Percentiles rank a stretch among this genome's conserved stretches.
Evolutionary conservation across 2,329 filamentous ascomycete species (phyloP).

Genomic region (Fusarium sp.): DNA sequence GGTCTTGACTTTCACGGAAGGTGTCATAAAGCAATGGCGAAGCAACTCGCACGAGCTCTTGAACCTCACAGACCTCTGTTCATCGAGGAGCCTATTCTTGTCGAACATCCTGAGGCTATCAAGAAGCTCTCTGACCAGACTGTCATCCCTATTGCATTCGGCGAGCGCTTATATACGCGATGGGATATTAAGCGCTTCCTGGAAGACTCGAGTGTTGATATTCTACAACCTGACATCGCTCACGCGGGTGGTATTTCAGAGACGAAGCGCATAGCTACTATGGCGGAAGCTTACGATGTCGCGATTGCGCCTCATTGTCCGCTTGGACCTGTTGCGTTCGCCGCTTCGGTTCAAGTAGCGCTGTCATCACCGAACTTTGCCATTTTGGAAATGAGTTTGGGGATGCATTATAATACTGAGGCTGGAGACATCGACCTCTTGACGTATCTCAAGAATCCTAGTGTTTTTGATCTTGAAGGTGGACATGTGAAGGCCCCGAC

Average conservation of each 20-base stretch:
- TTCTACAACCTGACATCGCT: constrained; percentile 77
- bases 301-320: constrained; percentile 79
- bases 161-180: constrained; percentile 74
- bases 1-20: constrained; percentile 83
- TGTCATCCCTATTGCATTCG: constrained; percentile 73
- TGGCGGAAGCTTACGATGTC: constrained; percentile 79
- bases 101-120: constrained; percentile 73
- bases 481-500: constrained; percentile 70
- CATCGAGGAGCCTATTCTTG: constrained; percentile 77
- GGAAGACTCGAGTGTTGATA: constrained; percentile 72
- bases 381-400: constrained; percentile 81
- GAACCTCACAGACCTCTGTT: constrained; percentile 77
- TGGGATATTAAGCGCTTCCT: constrained; percentile 81
- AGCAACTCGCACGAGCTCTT: constrained; percentile 73
- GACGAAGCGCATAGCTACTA: constrained; percentile 72
- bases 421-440: constrained; percentile 70
- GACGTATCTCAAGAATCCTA: constrained; percentile 71
- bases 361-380: constrained; percentile 70
- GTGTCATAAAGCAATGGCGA: constrained; percentile 82
- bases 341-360: constrained; percentile 75
- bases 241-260: constrained; percentile 80
- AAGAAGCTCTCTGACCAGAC: constrained; percentile 46
- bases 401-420: constrained; percentile 80
- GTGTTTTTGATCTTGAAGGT: constrained; percentile 72
- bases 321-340: constrained; percentile 76